These are phyloP conservation scores for Cyclotella atomus DNA, from an alignment of 108 stramenopile genomes.

Conservation along the genomic window DNA sequence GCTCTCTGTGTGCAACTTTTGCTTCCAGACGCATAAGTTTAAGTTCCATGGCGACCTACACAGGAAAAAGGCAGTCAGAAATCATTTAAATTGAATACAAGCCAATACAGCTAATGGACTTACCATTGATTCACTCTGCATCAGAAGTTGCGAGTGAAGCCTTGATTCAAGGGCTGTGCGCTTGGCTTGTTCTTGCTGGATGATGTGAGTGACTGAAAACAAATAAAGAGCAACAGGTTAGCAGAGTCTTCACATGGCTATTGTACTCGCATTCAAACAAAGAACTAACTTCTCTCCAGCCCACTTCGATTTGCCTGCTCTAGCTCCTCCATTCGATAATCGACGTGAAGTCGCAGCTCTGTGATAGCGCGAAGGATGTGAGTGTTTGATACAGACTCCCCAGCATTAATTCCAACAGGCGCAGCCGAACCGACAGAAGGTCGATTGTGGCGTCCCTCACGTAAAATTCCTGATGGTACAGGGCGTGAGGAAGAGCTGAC, in stretches of 20 bases:
- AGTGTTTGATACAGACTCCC: constrained; percentile 48
- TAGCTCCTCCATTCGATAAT: constrained; percentile 45
- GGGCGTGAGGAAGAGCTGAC: constrained; percentile 25
- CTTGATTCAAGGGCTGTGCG: constrained; percentile 52
- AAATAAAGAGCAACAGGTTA: background rate
- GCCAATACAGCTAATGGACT: background rate
- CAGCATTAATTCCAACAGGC: constrained; percentile 16
- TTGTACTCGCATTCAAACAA: background rate
- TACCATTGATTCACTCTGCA: constrained; percentile 63
- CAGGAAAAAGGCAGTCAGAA: background rate
- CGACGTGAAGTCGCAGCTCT: constrained; percentile 44
- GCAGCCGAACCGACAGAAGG: background rate
- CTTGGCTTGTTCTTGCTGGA: constrained; percentile 54
- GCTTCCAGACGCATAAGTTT: constrained; percentile 60
- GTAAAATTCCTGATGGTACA: constrained; percentile 29
- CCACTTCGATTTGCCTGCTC: constrained; percentile 31
- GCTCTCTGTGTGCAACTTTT: constrained; percentile 46
- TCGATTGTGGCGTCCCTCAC: constrained; percentile 35
- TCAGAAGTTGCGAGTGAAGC: constrained; percentile 56
- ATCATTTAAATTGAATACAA: background rate
- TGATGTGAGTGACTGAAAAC: constrained; percentile 25
- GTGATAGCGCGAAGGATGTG: constrained; percentile 50
- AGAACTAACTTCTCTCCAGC: constrained; percentile 32
- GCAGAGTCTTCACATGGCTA: background rate
- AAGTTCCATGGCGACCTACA: constrained; percentile 57